These are phyloP conservation scores for Ganoderma resinaceum DNA, from an alignment of 1,284 basidiomycete genomes.

Conservation along the genomic window DNA sequence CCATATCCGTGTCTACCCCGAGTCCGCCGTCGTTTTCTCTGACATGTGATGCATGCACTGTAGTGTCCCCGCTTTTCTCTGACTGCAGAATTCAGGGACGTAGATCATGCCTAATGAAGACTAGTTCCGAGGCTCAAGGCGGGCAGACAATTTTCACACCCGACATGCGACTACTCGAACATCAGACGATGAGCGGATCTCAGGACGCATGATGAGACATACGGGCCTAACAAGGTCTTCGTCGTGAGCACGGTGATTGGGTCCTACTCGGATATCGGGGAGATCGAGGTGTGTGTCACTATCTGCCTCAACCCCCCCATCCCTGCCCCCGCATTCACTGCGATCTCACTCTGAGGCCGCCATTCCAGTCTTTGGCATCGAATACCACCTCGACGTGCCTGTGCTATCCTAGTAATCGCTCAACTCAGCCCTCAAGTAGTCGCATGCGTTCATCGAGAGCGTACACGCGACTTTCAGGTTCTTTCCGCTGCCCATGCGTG, in stretches of 20 bases:
- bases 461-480: constrained; percentile 73
- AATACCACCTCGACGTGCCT: constrained; percentile 77
- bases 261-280: no score
- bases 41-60: no score
- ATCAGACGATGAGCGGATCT: neutral
- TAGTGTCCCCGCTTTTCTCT: no score
- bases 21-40: no score
- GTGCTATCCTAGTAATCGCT: constrained; percentile 81
- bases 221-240: constrained; percentile 83
- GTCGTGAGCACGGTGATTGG: constrained; percentile 97
- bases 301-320: no score
- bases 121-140: constrained; percentile 78
- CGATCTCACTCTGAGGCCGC: neutral
- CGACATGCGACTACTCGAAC: neutral
- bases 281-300: no score
- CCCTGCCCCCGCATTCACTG: no score
- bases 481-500: constrained; percentile 55
- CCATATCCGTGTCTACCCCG: no score
- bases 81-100: no score
- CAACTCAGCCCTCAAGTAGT: constrained; percentile 71
- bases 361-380: constrained; percentile 82
- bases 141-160: constrained; percentile 26
- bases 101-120: constrained; percentile 68
- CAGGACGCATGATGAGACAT: constrained; percentile 73
- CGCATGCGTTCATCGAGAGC: constrained; percentile 71